phyloP scores from a whole-genome alignment of 2,329 filamentous ascomycete species.

The Diaporthe longicolla region DNA sequence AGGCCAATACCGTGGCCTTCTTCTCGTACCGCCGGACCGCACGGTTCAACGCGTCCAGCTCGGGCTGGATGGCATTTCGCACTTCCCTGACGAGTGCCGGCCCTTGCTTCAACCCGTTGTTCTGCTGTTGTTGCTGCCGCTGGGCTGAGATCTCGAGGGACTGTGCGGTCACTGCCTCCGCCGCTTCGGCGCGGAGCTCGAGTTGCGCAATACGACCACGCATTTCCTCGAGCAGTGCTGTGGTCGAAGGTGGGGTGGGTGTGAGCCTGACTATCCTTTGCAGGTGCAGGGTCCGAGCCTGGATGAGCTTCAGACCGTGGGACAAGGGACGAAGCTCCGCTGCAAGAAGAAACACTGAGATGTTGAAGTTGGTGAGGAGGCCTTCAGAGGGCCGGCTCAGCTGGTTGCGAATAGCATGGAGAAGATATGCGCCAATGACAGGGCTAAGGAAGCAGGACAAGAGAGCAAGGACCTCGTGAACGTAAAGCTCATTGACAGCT shows the following conservation, averaged over 20 bases:
- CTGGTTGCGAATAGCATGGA: constrained; percentile 85
- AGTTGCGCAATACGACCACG: constrained; percentile 77
- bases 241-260: constrained; percentile 56
- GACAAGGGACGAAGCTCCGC: constrained; percentile 88
- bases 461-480: constrained; percentile 82
- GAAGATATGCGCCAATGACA: constrained; percentile 82
- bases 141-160: constrained; percentile 43
- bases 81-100: constrained; percentile 69
- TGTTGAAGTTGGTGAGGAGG: constrained; percentile 91
- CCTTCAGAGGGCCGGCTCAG: constrained; percentile 88
- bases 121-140: constrained; percentile 47
- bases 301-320: constrained; percentile 85
- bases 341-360: constrained; percentile 89
- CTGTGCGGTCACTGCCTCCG: constrained; percentile 49
- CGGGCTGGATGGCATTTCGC: constrained; percentile 78
- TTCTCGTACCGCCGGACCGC: constrained; percentile 94
- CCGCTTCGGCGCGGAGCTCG: constrained; percentile 68
- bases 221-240: constrained; percentile 68
- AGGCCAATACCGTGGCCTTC: constrained; percentile 80
- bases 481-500: constrained; percentile 75
- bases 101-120: constrained; percentile 56
- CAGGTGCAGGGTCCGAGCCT: constrained; percentile 83
- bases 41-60: constrained; percentile 89
- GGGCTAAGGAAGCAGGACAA: constrained; percentile 85
- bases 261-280: constrained; percentile 78